These are phyloP conservation scores for Aspergillus ibericus DNA, from an alignment of 2,329 filamentous ascomycete genomes.

Conservation along the genomic window DNA sequence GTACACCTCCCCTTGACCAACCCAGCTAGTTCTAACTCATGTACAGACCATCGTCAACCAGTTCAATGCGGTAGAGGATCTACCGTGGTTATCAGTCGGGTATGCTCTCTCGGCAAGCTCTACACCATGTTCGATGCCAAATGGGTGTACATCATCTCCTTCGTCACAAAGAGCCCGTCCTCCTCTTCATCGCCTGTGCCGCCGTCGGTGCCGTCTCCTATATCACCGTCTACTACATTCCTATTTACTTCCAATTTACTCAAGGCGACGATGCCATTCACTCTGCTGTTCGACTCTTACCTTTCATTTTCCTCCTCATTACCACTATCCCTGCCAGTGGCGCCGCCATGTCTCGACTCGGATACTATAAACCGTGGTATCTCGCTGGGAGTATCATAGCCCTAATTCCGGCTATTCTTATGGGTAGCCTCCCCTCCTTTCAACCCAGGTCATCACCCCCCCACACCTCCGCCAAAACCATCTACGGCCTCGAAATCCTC, in stretches of 20 bases:
- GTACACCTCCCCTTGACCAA: neutral
- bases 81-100: conserved; percentile 11
- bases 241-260: conserved; percentile 56
- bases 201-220: conserved; percentile 21
- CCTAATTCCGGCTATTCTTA: conserved; percentile 10
- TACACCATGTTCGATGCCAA: conserved; percentile 43
- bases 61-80: conserved; percentile 6
- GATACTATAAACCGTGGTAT: conserved; percentile 32
- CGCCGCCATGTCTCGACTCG: conserved; percentile 21
- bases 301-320: conserved; percentile 27
- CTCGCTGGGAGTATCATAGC: conserved; percentile 24
- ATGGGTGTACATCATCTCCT: conserved; percentile 32
- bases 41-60: conserved; percentile 13
- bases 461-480: conserved; percentile 15
- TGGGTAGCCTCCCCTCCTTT: conserved; percentile 12
- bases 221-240: conserved; percentile 52
- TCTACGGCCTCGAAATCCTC: conserved; percentile 38
- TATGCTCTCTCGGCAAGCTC: conserved; percentile 2
- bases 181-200: conserved; percentile 24
- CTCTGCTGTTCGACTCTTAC: conserved; percentile 33
- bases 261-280: conserved; percentile 40
- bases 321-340: conserved; percentile 23
- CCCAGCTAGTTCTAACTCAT: neutral
- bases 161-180: neutral
- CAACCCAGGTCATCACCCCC: no score